Evolutionary conservation across 1,139 yeast species (phyloP).

Genomic region (Debaryomyces nepalensis): DNA sequence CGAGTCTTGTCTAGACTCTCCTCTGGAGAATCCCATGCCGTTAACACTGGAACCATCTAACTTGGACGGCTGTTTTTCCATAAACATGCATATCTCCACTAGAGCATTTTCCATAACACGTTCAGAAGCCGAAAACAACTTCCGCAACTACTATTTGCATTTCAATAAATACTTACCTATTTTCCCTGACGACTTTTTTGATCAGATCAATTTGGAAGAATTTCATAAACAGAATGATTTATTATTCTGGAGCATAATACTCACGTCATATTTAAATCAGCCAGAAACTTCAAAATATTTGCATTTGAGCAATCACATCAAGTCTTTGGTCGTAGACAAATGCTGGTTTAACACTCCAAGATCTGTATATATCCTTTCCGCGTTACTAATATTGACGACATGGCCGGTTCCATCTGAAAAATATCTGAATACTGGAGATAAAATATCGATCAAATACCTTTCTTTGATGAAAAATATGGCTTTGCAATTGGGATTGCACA

Average conservation of each 20-base stretch:
- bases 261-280: constrained; percentile 37
- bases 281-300: constrained; percentile 28
- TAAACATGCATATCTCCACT: constrained; percentile 20
- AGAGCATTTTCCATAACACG: constrained; percentile 31
- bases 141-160: constrained; percentile 36
- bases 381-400: constrained; percentile 48
- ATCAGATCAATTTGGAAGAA: constrained; percentile 26
- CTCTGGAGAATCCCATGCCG: constrained; percentile 16
- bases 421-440: constrained; percentile 37
- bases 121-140: constrained; percentile 33
- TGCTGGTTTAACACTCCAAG: constrained; percentile 55
- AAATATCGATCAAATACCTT: constrained; percentile 43
- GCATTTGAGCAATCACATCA: constrained; percentile 38
- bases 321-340: constrained; percentile 44
- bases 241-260: constrained; percentile 48
- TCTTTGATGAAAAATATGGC: constrained; percentile 47
- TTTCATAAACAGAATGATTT: constrained; percentile 40
- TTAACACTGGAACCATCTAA: constrained; percentile 17
- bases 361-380: constrained; percentile 44
- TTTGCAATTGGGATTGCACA: constrained; percentile 51
- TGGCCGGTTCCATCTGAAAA: constrained; percentile 50
- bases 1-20: constrained; percentile 34
- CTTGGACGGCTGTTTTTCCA: constrained; percentile 19
- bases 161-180: constrained; percentile 47
- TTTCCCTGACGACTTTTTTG: constrained; percentile 44